These are phyloP conservation scores for Cryphonectria naterciae DNA, from an alignment of 2,329 filamentous ascomycete species.

Conservation along the genomic window DNA sequence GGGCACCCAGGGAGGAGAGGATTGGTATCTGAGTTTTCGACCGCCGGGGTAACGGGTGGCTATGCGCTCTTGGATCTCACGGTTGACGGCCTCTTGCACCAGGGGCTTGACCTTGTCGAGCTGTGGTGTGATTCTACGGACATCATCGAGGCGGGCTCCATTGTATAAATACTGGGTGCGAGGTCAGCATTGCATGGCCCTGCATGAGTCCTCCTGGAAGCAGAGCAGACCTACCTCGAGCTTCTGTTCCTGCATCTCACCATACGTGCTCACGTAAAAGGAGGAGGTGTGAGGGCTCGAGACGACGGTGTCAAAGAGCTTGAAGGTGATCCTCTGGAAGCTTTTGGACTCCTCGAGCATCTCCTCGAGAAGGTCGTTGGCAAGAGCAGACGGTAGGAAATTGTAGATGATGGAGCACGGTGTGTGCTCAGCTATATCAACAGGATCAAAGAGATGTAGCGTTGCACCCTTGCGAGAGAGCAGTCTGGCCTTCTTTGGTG, in stretches of 20 bases:
- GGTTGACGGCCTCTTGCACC: conserved; percentile 78
- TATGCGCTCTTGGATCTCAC: conserved; percentile 74
- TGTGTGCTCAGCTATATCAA: conserved; percentile 80
- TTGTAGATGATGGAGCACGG: conserved; percentile 93
- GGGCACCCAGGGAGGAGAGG: conserved; percentile 72
- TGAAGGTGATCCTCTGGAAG: conserved; percentile 75
- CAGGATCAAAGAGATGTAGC: conserved; percentile 79
- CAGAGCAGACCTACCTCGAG: conserved; percentile 50
- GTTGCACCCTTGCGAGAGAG: conserved; percentile 80
- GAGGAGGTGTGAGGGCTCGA: conserved; percentile 81
- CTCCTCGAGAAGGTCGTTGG: conserved; percentile 75
- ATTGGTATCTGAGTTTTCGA: conserved; percentile 78
- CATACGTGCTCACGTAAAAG: conserved; percentile 78
- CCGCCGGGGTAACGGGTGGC: conserved; percentile 67
- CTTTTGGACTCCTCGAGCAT: conserved; percentile 73
- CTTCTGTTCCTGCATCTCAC: conserved; percentile 71
- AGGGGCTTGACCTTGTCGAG: conserved; percentile 70
- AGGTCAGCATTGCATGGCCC: neutral
- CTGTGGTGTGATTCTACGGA: conserved; percentile 75
- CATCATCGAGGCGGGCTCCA: conserved; percentile 73
- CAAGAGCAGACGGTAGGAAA: conserved; percentile 74
- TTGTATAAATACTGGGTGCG: conserved; percentile 73
- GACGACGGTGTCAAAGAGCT: conserved; percentile 87
- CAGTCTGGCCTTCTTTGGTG: conserved; percentile 50
- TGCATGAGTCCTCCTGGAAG: no score